phyloP scores from a whole-genome alignment of 2,329 filamentous ascomycete genomes.

The Aspergillus spinulosporus region DNA sequence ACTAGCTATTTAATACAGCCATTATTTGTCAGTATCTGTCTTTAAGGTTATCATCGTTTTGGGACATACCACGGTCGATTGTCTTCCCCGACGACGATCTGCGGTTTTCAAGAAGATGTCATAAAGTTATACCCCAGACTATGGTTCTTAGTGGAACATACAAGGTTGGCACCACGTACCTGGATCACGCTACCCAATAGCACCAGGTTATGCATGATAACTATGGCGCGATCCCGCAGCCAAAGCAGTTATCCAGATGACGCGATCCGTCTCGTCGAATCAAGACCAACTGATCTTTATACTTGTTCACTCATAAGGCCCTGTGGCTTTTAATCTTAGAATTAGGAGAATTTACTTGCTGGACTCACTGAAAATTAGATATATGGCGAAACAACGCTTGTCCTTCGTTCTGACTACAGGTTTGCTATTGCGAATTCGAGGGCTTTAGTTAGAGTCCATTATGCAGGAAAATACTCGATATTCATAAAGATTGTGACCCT shows the following conservation, averaged over 20 bases:
- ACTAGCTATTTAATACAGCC: not conserved
- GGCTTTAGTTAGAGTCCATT: too few species aligned
- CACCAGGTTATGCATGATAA: not conserved
- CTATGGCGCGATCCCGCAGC: constrained; percentile 11
- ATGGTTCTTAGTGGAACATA: not conserved
- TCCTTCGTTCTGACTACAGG: too few species aligned
- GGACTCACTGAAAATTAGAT: not conserved
- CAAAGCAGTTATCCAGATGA: not conserved
- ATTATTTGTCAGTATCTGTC: not conserved
- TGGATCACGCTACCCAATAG: constrained; percentile 5
- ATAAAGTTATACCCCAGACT: not conserved
- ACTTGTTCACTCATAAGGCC: not conserved
- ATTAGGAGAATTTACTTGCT: not conserved
- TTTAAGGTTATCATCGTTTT: not conserved
- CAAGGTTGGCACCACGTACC: not conserved
- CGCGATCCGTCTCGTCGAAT: not conserved
- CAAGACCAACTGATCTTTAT: not conserved
- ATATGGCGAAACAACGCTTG: not conserved
- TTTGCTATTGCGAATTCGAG: too few species aligned
- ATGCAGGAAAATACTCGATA: too few species aligned
- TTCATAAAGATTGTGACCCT: too few species aligned
- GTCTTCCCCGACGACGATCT: not conserved
- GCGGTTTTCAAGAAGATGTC: not conserved
- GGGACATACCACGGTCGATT: not conserved
- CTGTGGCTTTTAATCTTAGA: not conserved